Percentiles rank a stretch among this genome's conserved stretches.
These are phyloP conservation scores for Colletotrichum ledebouriae DNA, from an alignment of 2,329 filamentous ascomycete genomes.

Conservation along the genomic window DNA sequence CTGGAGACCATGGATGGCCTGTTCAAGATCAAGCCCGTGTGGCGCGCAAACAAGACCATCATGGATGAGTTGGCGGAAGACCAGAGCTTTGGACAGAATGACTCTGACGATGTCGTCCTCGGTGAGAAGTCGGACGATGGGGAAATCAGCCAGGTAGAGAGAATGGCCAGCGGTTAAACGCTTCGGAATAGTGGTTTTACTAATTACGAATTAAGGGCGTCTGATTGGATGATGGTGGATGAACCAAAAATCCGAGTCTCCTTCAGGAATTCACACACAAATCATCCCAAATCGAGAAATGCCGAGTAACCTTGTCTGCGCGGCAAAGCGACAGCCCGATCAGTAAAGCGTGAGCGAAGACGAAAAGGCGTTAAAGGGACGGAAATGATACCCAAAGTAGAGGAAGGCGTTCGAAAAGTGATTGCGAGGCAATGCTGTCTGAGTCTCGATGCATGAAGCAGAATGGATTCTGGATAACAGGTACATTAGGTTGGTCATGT, in stretches of 20 bases:
- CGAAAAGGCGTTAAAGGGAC: slow-evolving; percentile 6
- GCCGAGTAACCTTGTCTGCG: slow-evolving; percentile 15
- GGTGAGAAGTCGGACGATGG: slow-evolving; percentile 47
- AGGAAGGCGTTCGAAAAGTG: slow-evolving; percentile 3
- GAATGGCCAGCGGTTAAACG: slow-evolving; percentile 40
- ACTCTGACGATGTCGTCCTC: slow-evolving; percentile 46
- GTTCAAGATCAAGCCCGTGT: slow-evolving; percentile 64
- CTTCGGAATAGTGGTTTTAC: slow-evolving; percentile 34
- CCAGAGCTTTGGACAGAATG: slow-evolving; percentile 50
- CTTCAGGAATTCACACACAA: slow-evolving; percentile 26
- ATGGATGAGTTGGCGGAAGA: slow-evolving; percentile 59
- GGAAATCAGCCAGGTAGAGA: slow-evolving; percentile 43
- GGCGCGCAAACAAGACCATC: slow-evolving; percentile 58
- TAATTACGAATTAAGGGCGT: slow-evolving; percentile 39
- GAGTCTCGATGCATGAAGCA: slow-evolving; percentile 8
- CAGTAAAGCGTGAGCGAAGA: slow-evolving; percentile 13
- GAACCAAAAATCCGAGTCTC: slow-evolving; percentile 24
- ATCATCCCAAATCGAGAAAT: slow-evolving; percentile 22
- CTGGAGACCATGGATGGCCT: slow-evolving; percentile 75
- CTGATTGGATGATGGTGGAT: slow-evolving; percentile 25
- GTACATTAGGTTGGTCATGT: background rate
- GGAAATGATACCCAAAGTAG: slow-evolving; percentile 16
- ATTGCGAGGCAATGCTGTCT: background rate
- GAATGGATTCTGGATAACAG: background rate
- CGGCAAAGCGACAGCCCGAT: background rate